These are phyloP conservation scores for Pseudotsuga menziesii DNA, from an alignment of 75 land plant genomes.

Conservation along the genomic window DNA sequence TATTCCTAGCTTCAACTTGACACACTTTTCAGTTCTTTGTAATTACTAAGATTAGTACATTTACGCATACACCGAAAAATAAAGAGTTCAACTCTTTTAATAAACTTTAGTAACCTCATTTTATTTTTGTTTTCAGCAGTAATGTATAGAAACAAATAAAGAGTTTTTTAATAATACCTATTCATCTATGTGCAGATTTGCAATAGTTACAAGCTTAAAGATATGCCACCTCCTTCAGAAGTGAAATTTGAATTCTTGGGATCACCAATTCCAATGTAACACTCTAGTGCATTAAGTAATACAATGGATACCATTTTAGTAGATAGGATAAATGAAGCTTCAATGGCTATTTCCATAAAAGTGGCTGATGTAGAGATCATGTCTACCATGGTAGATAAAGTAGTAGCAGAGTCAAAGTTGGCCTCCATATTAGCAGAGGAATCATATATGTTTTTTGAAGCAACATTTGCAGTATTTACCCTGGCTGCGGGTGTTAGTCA, in stretches of 20 bases:
- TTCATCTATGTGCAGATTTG: slow-evolving; percentile 27
- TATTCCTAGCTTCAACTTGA: too few relatives aligned
- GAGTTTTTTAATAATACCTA: neutral
- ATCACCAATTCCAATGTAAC: neutral
- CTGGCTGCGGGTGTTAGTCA: too few relatives aligned
- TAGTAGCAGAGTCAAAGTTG: slow-evolving; percentile 44
- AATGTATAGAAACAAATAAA: too few relatives aligned
- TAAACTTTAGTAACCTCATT: too few relatives aligned
- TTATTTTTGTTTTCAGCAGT: too few relatives aligned
- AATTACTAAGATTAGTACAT: too few relatives aligned
- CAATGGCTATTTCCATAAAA: slow-evolving; percentile 30
- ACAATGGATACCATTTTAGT: neutral
- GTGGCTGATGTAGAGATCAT: slow-evolving; percentile 54
- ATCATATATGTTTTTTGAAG: slow-evolving; percentile 22
- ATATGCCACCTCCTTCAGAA: neutral
- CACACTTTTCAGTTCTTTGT: too few relatives aligned
- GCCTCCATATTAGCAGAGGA: slow-evolving; percentile 45
- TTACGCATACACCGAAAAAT: too few relatives aligned
- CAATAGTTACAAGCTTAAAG: neutral
- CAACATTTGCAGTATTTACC: slow-evolving; percentile 29
- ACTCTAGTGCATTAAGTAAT: neutral
- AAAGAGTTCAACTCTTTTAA: too few relatives aligned
- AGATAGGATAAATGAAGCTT: slow-evolving; percentile 25
- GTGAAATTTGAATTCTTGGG: neutral
- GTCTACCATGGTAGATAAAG: slow-evolving; percentile 38